Base-by-base conservation (phyloP, 2,329 filamentous ascomycete species). In the Xylariaceae sp. region DNA sequence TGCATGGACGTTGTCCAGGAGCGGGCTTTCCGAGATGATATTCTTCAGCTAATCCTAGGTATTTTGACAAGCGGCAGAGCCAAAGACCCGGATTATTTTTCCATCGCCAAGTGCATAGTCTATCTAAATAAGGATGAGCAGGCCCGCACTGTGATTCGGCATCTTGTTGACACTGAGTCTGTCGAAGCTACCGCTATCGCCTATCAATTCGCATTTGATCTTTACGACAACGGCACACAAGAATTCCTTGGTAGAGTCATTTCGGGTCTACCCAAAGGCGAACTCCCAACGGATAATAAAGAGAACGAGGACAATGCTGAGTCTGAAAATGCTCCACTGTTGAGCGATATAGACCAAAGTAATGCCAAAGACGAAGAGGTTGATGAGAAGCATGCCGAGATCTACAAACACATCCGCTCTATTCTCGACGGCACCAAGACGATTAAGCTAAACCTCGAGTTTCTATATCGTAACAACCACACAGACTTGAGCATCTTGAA, bases 1-100 rank as follows among this genome's bases (percentile, higher is more conserved):
- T 97, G 93, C 79, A 96, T 99, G 91, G 92, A 95, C 58, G 88
- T 97, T 56, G 92, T 99, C 15, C 94, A 97, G 74, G 94, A 99
- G 75, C 85, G 93, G 47, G 86, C 87, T 41, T 83, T 97, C 67
- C 86, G 94, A 58, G 84, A 82, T 29, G 80, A 94, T 77, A 97
- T 99, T 47, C 75, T 99, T 54, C 87, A 89, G 65, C 81, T 99
- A 39, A 94, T 99, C 50, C 85, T 99, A n/a, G 90, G 93, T 55
- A 84, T 99, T n/a, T 81, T 99, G 55, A 68, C 66, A 30, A 96
- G 89, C 75, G 91, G 95, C 53, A 94, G 96, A 50, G 89, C 92
- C 2, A 91, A 83, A 30, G 67, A 84, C 55, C 94, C 94, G 0
- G 94, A 99, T 71, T 97, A 96, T 74, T 99, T 99, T 72, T 91